Evolutionary conservation across 306 rosid genomes (phyloP), one percentile per base, ranked within the genome.

Genomic region (Rosa multiflora): DNA sequence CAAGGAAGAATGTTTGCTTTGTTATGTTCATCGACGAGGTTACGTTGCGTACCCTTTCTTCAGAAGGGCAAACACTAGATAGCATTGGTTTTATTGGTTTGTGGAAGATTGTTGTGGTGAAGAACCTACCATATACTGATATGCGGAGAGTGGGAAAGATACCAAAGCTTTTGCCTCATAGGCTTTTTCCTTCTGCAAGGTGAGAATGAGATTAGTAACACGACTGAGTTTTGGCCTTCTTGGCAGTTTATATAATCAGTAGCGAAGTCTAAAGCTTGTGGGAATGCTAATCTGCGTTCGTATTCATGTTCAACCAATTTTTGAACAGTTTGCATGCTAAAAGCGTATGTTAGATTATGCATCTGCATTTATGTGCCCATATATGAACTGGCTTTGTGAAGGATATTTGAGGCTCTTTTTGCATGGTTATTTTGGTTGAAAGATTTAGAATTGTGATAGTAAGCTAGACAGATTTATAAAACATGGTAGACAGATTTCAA

Each of bases 121-220:
- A 85, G 79, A 91, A 93, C 84, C 89, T 91, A 78, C 99, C 99
- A 9, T 90, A 84, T 83, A 80, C 88, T 80, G 99, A 95, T 83
- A 90, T 92, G 99, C 89, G 98, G 76, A 85, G 96, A 80, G 98
- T 91, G 64, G 99, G 99, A 15, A 95, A 95, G 86, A 91, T 95
- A 85, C 99, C 99, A 6, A 95, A 95, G 84, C 84, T 95, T 85
- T 81, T 95, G 89, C 89, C 99, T 2, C 99, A 95, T 83, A 88
- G 98, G 56, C 97, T 95, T 84, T 95, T 95, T 77, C 99, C 99
- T 55, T 87, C 90, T 76, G 97, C 99, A 18, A 92, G 99, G 97
- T 95, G 85, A 91, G 91, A 82, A 74, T 58, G 20, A 39, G 74
- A 75, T 78, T 71, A 56, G 40, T 68, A 70, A 29, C 69, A 67